A percentile compares a stretch with the other conserved stretches of the same genome.
Evolutionary conservation across 805 yeast genomes (phyloP).

Genomic region (Myxozyma sirexii): DNA sequence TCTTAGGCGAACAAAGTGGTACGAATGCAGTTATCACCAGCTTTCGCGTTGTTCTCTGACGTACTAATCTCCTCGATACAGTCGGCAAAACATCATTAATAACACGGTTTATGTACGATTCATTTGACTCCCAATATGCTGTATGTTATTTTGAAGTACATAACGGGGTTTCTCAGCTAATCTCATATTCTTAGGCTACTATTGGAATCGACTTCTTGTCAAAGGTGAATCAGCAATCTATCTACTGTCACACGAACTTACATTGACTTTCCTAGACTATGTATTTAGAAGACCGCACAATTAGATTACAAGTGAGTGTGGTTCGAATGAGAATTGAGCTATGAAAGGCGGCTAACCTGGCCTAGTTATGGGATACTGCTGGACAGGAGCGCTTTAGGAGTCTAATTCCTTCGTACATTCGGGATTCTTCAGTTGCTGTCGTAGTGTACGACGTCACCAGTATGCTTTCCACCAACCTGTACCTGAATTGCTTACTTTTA

Average conservation of each 20-base stretch:
- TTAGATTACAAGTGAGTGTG: constrained; percentile 67
- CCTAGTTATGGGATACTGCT: constrained; percentile 80
- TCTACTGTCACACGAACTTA: neutral
- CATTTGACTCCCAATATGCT: constrained; percentile 92
- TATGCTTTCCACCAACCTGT: constrained; percentile 41
- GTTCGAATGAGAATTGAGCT: neutral
- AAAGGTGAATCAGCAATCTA: constrained; percentile 47
- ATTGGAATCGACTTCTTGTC: constrained; percentile 95
- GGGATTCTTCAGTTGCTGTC: constrained; percentile 97
- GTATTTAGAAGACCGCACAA: constrained; percentile 95
- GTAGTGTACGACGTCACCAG: constrained; percentile 92
- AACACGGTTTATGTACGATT: constrained; percentile 97
- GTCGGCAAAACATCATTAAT: constrained; percentile 96
- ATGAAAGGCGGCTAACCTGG: neutral
- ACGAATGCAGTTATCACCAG: constrained; percentile 38
- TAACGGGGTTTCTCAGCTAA: neutral
- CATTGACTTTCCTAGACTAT: constrained; percentile 53
- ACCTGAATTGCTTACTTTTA: neutral
- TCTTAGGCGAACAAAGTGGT: constrained; percentile 94
- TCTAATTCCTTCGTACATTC: constrained; percentile 89
- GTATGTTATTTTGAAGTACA: constrained; percentile 28
- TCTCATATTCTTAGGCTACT: constrained; percentile 60
- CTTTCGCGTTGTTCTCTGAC: no score
- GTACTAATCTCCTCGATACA: constrained; percentile 1
- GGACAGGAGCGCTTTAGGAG: constrained; percentile 94